Percentiles rank a stretch among this genome's conserved stretches.
phyloP scores from a whole-genome alignment of 768 basidiomycete species.

The Trametes coccinea region DNA sequence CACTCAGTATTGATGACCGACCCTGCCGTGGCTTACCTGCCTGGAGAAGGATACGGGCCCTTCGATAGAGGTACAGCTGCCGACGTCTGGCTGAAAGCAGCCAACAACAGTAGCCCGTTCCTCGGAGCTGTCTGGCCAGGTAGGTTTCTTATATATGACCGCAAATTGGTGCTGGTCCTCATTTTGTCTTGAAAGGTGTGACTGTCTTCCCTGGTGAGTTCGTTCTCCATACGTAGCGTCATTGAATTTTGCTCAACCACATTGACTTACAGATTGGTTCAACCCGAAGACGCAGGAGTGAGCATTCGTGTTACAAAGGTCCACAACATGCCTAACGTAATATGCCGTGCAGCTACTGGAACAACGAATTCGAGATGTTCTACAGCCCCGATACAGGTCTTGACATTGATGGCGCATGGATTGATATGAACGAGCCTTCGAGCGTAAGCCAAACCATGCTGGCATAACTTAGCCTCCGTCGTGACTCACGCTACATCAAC shows the following conservation, averaged over 20 bases:
- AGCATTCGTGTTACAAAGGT: slow-evolving; percentile 18
- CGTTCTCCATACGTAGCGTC: no score
- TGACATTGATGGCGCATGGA: slow-evolving; percentile 74
- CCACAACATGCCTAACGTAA: background rate
- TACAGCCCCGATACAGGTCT: slow-evolving; percentile 54
- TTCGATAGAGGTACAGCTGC: slow-evolving; percentile 53
- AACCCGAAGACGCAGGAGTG: slow-evolving; percentile 51
- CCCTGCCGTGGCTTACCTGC: slow-evolving; percentile 60
- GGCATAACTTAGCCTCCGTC: background rate
- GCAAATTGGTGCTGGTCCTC: background rate
- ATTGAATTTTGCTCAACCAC: background rate
- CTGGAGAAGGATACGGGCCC: slow-evolving; percentile 48
- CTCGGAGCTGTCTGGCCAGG: slow-evolving; percentile 69
- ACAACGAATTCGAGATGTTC: slow-evolving; percentile 56
- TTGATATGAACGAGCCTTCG: slow-evolving; percentile 75
- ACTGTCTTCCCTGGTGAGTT: slow-evolving; percentile 53
- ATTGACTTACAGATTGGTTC: slow-evolving; percentile 53
- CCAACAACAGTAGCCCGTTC: slow-evolving; percentile 53
- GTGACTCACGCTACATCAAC: background rate
- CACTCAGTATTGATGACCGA: slow-evolving; percentile 68
- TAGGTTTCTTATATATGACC: slow-evolving; percentile 23
- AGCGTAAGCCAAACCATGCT: slow-evolving; percentile 43
- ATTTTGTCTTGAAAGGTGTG: slow-evolving; percentile 41
- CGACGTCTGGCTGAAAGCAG: slow-evolving; percentile 63
- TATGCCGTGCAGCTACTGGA: slow-evolving; percentile 53